Evolutionary conservation across 305 asterid genomes (phyloP), one percentile per base, ranked within the genome.

Genomic region (Ajuga reptans): DNA sequence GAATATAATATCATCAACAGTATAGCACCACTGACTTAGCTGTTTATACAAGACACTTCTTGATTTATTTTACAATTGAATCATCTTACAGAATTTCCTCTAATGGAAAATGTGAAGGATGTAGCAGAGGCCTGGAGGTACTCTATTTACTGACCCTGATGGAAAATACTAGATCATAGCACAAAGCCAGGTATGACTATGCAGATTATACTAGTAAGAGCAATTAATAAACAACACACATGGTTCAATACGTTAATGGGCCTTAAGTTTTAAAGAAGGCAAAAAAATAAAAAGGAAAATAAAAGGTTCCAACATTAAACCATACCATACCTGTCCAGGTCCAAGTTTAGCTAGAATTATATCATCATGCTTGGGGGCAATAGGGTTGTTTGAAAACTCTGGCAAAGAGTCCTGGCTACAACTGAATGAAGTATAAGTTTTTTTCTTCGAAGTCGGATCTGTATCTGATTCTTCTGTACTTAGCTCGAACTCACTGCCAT

Each of bases 351-450:
- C 85, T 46, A 93, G 29, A 67, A 77, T 72, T 63, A 93, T 90
- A 74, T 85, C 87, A 0, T 80, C 78, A 66, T 84, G 74, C 79
- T 74, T 84, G 39, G 94, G 88, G 24, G 69, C 77, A 76, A 90
- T 88, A 17, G 89, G 85, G 34, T 69, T 78, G 63, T 83, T 58
- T 5, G 58, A 41, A 66, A 90, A 85, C 68, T 83, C 92, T 33
- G 88, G 86, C 71, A 80, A 66, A 42, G 88, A 73, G 58, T 82
- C 87, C 76, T 92, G 98, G 79, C 91, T 79, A 66, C 83, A 61
- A 75, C 65, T 86, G 84, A 92, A 92, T 63, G 95, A 86, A 69
- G 97, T 92, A 68, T 84, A 88, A 12, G 97, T 88, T 82, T 76
- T 85, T 43, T 72, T 41, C 80, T 81, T 87, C 6, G 84, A 72